Evolutionary conservation across 176 grass and related monocot genomes (phyloP).

Genomic region (Aechmea fasciata): DNA sequence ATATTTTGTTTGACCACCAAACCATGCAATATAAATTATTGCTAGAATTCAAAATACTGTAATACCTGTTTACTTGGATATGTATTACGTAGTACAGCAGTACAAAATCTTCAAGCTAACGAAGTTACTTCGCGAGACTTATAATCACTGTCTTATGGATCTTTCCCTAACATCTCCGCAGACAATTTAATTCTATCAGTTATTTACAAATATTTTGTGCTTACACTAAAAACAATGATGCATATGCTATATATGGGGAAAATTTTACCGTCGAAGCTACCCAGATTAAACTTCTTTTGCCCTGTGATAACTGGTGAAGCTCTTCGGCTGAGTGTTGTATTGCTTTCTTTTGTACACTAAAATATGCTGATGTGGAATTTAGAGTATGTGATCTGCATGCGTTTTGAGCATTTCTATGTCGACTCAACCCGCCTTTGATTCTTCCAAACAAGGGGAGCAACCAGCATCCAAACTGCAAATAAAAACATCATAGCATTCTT

Average conservation of each 20-base stretch:
- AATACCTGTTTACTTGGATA: too few species aligned
- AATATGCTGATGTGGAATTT: background rate
- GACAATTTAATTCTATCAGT: background rate
- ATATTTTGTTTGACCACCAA: too few species aligned
- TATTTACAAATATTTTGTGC: background rate
- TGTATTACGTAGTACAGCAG: too few species aligned
- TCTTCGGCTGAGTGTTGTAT: background rate
- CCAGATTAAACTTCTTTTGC: background rate
- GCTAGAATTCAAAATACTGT: too few species aligned
- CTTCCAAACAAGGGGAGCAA: slow-evolving; percentile 55
- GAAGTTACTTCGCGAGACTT: too few species aligned
- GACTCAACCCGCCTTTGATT: slow-evolving; percentile 31
- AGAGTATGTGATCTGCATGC: background rate
- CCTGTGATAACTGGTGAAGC: background rate
- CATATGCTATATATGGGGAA: background rate
- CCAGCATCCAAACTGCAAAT: slow-evolving; percentile 56
- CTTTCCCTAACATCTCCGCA: too few species aligned
- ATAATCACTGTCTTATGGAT: too few species aligned
- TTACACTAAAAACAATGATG: background rate
- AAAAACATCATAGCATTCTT: background rate
- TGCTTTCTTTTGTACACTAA: background rate
- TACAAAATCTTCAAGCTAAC: too few species aligned
- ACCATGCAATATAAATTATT: too few species aligned
- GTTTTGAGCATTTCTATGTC: slow-evolving; percentile 5
- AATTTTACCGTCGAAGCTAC: background rate